Evolutionary conservation across 2,329 filamentous ascomycete genomes (phyloP).

Genomic region (Colletotrichum gigasporum): DNA sequence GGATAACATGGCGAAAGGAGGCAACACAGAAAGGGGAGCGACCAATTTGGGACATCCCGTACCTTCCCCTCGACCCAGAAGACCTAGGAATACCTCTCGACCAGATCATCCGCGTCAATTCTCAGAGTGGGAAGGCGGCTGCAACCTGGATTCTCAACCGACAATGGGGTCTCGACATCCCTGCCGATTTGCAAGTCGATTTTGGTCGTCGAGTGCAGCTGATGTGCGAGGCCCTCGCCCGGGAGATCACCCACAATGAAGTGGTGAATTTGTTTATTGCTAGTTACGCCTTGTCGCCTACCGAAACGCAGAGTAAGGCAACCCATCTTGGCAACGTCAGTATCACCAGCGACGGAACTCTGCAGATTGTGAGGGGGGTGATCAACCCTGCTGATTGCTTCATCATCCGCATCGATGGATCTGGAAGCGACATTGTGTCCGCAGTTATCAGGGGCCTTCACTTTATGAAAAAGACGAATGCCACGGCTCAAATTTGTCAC

Average conservation of each 20-base stretch:
- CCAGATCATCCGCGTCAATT: constrained; percentile 11
- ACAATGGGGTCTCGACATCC: not conserved
- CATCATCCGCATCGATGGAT: not conserved
- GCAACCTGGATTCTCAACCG: constrained; percentile 7
- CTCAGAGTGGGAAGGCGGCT: constrained; percentile 1
- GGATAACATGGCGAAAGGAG: not conserved
- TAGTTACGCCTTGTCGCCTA: not conserved
- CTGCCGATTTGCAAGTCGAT: constrained; percentile 5
- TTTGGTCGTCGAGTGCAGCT: constrained; percentile 14
- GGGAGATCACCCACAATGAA: constrained; percentile 15
- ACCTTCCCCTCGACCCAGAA: constrained; percentile 13
- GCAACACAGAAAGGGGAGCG: not conserved
- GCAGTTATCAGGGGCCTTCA: constrained; percentile 8
- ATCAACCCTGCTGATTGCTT: not conserved
- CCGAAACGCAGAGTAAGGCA: not conserved
- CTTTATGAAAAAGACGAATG: constrained; percentile 8
- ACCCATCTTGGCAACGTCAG: not conserved
- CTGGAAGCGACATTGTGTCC: not conserved
- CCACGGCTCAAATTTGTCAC: not conserved
- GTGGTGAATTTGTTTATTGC: constrained; percentile 10
- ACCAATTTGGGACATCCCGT: constrained; percentile 5
- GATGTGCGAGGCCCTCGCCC: constrained; percentile 15
- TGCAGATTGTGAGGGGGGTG: not conserved
- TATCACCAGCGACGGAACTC: not conserved
- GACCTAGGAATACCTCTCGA: constrained; percentile 2